Evolutionary conservation across 257 asterid species (phyloP), one percentile per base, ranked within the genome.

Genomic region (Nicotiana noctiflora): DNA sequence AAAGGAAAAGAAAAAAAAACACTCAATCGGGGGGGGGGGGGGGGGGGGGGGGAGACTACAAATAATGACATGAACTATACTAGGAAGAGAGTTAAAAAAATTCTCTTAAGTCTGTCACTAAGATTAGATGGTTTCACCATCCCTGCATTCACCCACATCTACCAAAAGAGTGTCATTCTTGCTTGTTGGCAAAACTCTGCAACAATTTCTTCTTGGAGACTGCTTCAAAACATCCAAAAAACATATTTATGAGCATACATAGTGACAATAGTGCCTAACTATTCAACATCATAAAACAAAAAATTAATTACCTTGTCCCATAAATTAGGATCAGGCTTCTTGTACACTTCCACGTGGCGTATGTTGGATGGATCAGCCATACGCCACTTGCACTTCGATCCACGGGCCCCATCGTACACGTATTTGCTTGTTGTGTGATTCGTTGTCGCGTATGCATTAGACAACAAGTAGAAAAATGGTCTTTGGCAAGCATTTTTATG

Each of bases 171-270:
- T 84, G 29, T 84, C 86, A 72, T 87, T 37, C 81, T 82, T 82
- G 32, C 72, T 37, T 23, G 82, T 80, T n/a, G 86, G 83, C 80
- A 89, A 82, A 0, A 88, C 57, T 84, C 83, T 88, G 84, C 92
- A 89, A 63, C 92, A 87, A 51, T 84, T 86, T 81, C 92, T 86
- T 53, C 91, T 86, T 8, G 87, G 90, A 60, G 87, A 66, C 91
- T 87, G 86, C 67, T 13, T 27, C 44, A 60, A 53, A 52, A 64
- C 13, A 37, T 37, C 14, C 8, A 18, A 10, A 77, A 51, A 32
- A 76, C 29, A 52, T 61, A 25, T 13, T 25, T 12, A 64, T 27
- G 6, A 19, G 15, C 2, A 59, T 10, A 40, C 8, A 78, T 61
- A 70, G 10, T 60, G 49, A 52, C 5, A 29, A 6, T 27, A 13